phyloP scores from a whole-genome alignment of 2,329 filamentous ascomycete species.

The Alternaria longipes region DNA sequence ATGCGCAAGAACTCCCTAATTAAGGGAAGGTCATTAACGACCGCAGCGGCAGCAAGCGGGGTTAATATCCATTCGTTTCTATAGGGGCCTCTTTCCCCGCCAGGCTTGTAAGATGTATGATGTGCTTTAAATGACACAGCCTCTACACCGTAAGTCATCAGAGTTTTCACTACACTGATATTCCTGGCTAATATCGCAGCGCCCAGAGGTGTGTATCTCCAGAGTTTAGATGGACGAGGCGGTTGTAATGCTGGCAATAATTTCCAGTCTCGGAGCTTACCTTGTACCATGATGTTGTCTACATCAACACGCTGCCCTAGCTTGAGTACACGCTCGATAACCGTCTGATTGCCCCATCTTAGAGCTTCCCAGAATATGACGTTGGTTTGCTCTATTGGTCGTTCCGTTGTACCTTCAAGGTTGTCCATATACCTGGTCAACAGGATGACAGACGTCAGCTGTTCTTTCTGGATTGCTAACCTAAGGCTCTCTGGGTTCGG shows the following conservation, averaged over 20 bases:
- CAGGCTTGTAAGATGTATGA: no score
- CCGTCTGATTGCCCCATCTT: not conserved
- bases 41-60: not conserved
- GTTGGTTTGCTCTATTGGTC: no score
- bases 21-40: accelerated
- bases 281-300: no score
- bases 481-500: not conserved
- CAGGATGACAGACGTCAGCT: not conserved
- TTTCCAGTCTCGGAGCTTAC: no score
- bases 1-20: not conserved
- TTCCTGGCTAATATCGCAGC: not conserved
- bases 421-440: not conserved
- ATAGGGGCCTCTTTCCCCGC: no score
- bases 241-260: no score
- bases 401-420: no score
- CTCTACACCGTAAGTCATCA: not conserved
- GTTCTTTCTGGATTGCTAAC: not conserved
- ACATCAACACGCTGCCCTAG: no score
- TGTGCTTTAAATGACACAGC: not conserved
- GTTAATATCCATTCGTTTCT: no score
- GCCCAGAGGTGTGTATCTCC: not conserved
- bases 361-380: no score
- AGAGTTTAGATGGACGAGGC: no score
- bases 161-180: accelerated
- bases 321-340: not conserved